Evolutionary conservation across 2,329 filamentous ascomycete genomes (phyloP), one percentile per base, ranked within the genome.

Genomic region (Neopestalotiopsis sp.): DNA sequence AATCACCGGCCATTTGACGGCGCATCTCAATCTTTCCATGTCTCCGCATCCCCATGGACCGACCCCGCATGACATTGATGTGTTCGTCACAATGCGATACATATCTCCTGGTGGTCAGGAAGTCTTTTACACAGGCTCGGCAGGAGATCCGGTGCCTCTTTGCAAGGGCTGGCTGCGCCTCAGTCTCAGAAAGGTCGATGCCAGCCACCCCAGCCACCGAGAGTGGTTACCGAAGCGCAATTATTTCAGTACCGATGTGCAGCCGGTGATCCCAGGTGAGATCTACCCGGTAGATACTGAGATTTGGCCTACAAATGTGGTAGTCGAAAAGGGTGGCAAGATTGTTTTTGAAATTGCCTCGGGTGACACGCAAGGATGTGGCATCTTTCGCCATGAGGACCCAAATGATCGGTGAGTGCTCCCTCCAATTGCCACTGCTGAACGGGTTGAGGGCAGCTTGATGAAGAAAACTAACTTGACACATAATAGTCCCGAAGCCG

Each of bases 1-100:
- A 74, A 88, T 94, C 67, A 93, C 91, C 0, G 91, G 91, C 0
- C 89, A 93, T 74, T 81, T 92, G 34, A 82, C 88, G 0, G 90
- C 89, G 0, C 90, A 89, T 71, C 81, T 94, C 4, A 88, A 89
- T 70, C 87, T 92, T 0, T 92, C 90, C 0, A 79, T 91, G 3
- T 89, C 14, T n/a, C 86, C 0, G 79, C 90, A 71, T 88, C 82
- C 77, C 87, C 76, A 76, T 81, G 32, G 0, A 75, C 73, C 2
- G 78, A 74, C 1, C 75, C 79, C 0, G 79, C n/a, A 74, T 3
- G 89, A 91, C 67, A 90, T 91, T 38, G 89, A 91, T 72, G 76
- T 92, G 4, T 92, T 92, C 73, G 75, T 91, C 17, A 91, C 89
- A 0, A 79, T 92, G 2, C 85, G 89, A 10, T 84, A 92, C 78